Conservation (phyloP, 2,329 filamentous ascomycete genomes). For the Colletotrichum graminicola region DNA sequence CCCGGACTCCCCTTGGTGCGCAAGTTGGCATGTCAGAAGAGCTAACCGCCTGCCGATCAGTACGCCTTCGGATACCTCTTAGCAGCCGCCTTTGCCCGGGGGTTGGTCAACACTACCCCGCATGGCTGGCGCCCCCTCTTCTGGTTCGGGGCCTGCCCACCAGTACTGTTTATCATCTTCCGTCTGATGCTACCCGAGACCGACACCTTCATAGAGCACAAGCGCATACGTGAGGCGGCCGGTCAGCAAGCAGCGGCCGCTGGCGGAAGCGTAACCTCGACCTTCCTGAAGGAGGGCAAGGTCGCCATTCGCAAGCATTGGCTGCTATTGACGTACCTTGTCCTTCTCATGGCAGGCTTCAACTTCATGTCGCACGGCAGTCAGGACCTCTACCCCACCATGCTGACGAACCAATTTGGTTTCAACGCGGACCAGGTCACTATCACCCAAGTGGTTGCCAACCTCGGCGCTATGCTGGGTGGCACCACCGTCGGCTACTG, state of each 20-base stretch:
- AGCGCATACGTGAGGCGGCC: constrained; percentile 67
- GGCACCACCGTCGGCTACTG: constrained; percentile 75
- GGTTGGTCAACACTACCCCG: constrained; percentile 79
- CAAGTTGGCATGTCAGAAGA: background rate
- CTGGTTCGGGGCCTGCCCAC: constrained; percentile 89
- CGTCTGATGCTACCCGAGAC: constrained; percentile 85
- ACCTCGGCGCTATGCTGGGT: constrained; percentile 77
- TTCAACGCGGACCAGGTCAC: constrained; percentile 70
- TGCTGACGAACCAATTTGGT: constrained; percentile 68
- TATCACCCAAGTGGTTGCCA: constrained; percentile 78
- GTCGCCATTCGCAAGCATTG: constrained; percentile 84
- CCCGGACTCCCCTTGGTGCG: no score
- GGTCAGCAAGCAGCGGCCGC: constrained; percentile 28
- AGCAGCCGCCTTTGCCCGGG: constrained; percentile 70
- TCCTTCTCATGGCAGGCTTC: constrained; percentile 90
- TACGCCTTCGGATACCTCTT: constrained; percentile 76
- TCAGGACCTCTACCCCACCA: constrained; percentile 72
- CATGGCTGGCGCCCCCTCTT: constrained; percentile 88
- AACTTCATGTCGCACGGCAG: constrained; percentile 91
- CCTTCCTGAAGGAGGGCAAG: constrained; percentile 82
- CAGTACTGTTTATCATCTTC: constrained; percentile 83
- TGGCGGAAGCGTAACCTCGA: constrained; percentile 65
- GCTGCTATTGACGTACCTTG: constrained; percentile 83
- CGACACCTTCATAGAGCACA: constrained; percentile 75
- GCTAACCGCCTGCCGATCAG: constrained; percentile 45